Conservation (phyloP, 2,329 filamentous ascomycete genomes). For the Penicillium occitanis region DNA sequence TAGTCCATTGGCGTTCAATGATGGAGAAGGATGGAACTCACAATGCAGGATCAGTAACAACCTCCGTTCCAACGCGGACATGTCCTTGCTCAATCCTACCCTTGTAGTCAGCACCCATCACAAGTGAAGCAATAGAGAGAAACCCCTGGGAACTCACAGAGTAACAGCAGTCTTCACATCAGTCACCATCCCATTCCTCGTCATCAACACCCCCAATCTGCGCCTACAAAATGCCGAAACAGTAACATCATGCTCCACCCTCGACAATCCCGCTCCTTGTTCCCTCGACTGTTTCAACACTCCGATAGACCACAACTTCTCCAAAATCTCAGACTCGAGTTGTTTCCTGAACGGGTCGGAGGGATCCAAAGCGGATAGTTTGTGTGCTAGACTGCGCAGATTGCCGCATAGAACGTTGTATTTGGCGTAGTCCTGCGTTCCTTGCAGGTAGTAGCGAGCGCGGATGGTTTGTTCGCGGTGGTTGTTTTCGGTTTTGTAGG, state of each 20-base stretch:
- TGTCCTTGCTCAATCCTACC: slow-evolving; percentile 80
- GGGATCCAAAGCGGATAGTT: slow-evolving; percentile 76
- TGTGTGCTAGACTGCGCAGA: slow-evolving; percentile 86
- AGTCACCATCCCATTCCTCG: slow-evolving; percentile 85
- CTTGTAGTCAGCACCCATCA: no score
- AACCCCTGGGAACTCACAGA: not conserved
- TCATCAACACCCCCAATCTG: slow-evolving; percentile 87
- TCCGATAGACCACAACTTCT: slow-evolving; percentile 93
- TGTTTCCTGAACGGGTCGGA: slow-evolving; percentile 75
- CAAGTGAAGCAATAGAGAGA: no score
- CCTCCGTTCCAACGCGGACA: slow-evolving; percentile 85
- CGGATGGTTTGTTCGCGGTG: slow-evolving; percentile 81
- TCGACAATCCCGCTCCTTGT: slow-evolving; percentile 66
- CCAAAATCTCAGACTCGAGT: slow-evolving; percentile 81
- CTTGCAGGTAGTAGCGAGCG: slow-evolving; percentile 86
- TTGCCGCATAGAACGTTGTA: slow-evolving; percentile 70
- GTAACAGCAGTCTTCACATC: slow-evolving; percentile 70
- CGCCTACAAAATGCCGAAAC: slow-evolving; percentile 85
- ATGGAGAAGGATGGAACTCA: slow-evolving; percentile 21
- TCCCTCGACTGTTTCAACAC: slow-evolving; percentile 73
- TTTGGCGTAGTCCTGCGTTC: slow-evolving; percentile 78
- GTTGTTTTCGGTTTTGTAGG: slow-evolving; percentile 82
- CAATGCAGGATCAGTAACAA: slow-evolving; percentile 85
- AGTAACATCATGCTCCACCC: slow-evolving; percentile 82
- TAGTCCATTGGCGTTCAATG: not conserved